Base-by-base conservation (phyloP, 2,329 filamentous ascomycete species). In the Aphanoascus verrucosus region DNA sequence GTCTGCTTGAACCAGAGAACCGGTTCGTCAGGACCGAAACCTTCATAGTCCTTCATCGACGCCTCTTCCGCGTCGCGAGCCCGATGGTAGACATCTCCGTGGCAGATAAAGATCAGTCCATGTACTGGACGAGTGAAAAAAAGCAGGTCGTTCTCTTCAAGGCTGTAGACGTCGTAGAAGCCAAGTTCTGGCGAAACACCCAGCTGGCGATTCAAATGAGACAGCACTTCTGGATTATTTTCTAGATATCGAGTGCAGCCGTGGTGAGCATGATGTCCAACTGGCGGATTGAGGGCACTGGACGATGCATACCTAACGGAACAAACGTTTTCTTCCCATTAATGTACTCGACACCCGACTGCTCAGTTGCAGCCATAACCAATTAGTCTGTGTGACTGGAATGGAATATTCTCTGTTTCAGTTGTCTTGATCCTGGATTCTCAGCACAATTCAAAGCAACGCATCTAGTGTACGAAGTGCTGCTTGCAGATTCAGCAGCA, bases 1-100 rank as follows among this genome's bases (percentile, higher is more conserved):
- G 76, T 81, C 59, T 82, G 79, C 56, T 72, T 74, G 63, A 79
- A 80, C 78, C 78, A 82, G 19, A 81, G 65, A 3, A 80, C 72
- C 0, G 77, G 76, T 55, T 81, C 77, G 1, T 67, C 58, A 0
- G 68, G 63, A 19, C 78, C 78, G 17, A 61, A 71, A 8, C 71
- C 72, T 3, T 68, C 59, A 58, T 81, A 81, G 7, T 68, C 63
- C 2, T 60, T 53, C 44, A 68, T 70, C 28, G 65, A 63, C 3
- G 65, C 65, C 56, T 72, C 68, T 59, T 77, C 70, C 11, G 62
- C 57, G n/a, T 63, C 65, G 41, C 76, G 74, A 12, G 69, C 64
- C 46, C 64, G 61, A 55, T 69, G 56, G 58, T 70, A 75, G 49
- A 73, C 67, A 14, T 66, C 63, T 57, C 14, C 60, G 53, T 77